phyloP scores from a whole-genome alignment of 805 yeast species.

The Blastobotrys chiropterorum region DNA sequence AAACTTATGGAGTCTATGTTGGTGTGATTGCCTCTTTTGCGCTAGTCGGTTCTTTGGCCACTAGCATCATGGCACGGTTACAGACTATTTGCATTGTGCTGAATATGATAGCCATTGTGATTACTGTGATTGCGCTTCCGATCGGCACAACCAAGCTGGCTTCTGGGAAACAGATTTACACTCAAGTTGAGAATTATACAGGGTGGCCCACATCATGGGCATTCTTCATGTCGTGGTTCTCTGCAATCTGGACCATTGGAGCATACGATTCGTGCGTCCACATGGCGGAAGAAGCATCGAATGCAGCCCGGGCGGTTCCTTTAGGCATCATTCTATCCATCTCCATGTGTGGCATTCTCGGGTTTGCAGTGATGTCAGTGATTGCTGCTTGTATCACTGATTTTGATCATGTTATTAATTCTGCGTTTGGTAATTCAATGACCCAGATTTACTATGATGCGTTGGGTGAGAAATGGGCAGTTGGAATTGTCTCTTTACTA shows the following conservation, averaged over 20 bases:
- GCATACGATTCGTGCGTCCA: constrained; percentile 69
- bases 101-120: constrained; percentile 45
- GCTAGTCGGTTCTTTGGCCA: constrained; percentile 48
- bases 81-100: constrained; percentile 54
- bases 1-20: constrained; percentile 58
- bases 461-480: constrained; percentile 59
- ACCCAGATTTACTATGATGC: constrained; percentile 61
- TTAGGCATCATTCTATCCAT: constrained; percentile 58
- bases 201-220: constrained; percentile 59
- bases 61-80: constrained; percentile 49
- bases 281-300: constrained; percentile 63
- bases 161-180: constrained; percentile 47
- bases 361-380: constrained; percentile 50
- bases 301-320: constrained; percentile 60
- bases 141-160: constrained; percentile 13
- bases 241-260: constrained; percentile 71
- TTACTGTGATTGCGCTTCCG: constrained; percentile 33
- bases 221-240: constrained; percentile 49
- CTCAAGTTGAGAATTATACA: constrained; percentile 43
- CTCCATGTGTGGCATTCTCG: constrained; percentile 48
- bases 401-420: constrained; percentile 36
- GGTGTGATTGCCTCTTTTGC: constrained; percentile 53
- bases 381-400: constrained; percentile 50
- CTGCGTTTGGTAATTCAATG: constrained; percentile 53
- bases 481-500: constrained; percentile 54